Evolutionary conservation across 2,329 filamentous ascomycete genomes (phyloP), one percentile per base, ranked within the genome.

Genomic region (Beauveria sp.): DNA sequence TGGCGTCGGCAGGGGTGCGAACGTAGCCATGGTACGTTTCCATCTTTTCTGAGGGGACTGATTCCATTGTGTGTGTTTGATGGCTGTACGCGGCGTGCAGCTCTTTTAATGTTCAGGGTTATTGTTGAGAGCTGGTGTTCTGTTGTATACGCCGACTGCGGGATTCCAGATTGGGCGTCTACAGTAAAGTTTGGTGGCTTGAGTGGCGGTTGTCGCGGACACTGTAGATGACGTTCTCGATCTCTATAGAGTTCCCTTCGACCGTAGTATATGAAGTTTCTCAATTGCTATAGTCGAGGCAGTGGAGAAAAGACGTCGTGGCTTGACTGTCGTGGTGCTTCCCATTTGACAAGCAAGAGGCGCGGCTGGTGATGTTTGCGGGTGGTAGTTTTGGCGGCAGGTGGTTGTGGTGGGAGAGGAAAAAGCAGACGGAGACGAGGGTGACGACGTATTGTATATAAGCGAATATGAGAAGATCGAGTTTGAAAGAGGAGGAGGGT

Each of bases 1-100:
- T 97, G 68, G 94, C 94, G 76, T 99, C 94, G 70, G 87, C 88
- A 44, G 94, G 93, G n/a, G 92, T 96, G 76, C 92, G 90, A 71
- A 99, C 92, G 73, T 91, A 89, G 64, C 94, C 94, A 78, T 93
- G 84, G 72, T 97, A 99, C 52, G 94, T 99, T 79, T 99, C 94
- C 93, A 97, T 97, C 70, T 73, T 79, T 66, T 70, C 67, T 60
- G 63, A 62, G 41, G 61, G 61, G 14, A 62, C 56, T 54, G 62
- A 56, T 64, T 63, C 58, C 64, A 63, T 64, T 61, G 55, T 37
- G 34, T 16, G 34, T 2, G 14, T 51, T 47, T 58, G 44, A 64
- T 66, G 34, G n/a, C n/a, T 22, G 26, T 16, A 16, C 28, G 50
- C 3, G 26, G 50, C 9, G n/a, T 18, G 28, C 10, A 20, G 24